Base-by-base conservation (phyloP, 805 yeast genomes). In the Suhomyces tanzawaensis region DNA sequence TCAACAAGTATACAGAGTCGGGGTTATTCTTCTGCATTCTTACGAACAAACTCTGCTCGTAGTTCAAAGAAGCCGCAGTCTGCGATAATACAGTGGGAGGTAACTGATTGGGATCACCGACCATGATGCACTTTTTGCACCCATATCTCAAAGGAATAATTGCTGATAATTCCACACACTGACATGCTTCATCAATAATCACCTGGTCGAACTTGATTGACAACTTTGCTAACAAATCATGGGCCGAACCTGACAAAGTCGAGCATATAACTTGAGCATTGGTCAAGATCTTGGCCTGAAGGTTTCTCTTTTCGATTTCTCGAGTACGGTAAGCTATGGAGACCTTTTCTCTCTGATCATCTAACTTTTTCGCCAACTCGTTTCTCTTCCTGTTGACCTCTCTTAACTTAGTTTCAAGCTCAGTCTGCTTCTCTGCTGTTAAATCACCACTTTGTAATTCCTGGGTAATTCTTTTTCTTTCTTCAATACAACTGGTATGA, bases 91-190 rank as follows among this genome's bases (percentile, higher is more conserved):
- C 98, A 0, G 99, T 91, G 0, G 99, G 99, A 0, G 99, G 99
- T 45, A 93, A 72, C 64, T 93, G 99, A 57, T 93, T 90, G 2
- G 98, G 98, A 66, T 93, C 99, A 58, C 99, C 99, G 32, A 93
- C 99, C 95, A 93, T 85, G 34, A 93, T 83, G 65, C 98, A 91
- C 39, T 81, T 79, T 42, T 74, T 81, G 51, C 95, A 85, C 1
- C 98, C 98, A 58, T 90, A 93, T 53, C 95, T 71, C 47, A 93
- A 67, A 0, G 99, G 99, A 51, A 91, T 91, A 18, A 93, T 75
- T 0, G 95, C 85, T 6, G 96, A 87, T 24, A 91, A 57, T 56
- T 91, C 99, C 27, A 93, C 90, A 77, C 95, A 85, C 61, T 91
- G 99, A 49, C 97, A 95, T 2, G 99, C 99, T 60, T 91, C 99